phyloP scores from a whole-genome alignment of 139 green algal species.

The Tetraselmis striata region DNA sequence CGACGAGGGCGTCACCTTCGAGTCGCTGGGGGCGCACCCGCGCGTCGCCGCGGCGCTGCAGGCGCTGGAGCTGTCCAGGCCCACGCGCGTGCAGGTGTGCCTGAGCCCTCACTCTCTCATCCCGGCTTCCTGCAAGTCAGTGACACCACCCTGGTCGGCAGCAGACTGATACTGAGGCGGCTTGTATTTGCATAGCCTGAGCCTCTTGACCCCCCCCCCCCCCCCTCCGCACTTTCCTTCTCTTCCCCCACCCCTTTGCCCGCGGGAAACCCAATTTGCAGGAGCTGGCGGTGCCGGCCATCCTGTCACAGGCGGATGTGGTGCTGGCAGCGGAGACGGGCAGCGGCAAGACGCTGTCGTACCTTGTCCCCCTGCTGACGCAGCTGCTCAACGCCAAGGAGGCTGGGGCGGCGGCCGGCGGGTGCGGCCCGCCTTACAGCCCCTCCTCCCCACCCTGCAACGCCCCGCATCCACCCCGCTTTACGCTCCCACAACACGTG shows the following conservation, averaged over 20 bases:
- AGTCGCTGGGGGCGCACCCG: not conserved
- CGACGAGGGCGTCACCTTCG: not conserved
- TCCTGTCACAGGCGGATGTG: constrained; percentile 53
- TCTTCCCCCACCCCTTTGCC: too few species aligned
- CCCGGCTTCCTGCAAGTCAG: too few species aligned
- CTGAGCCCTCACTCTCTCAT: too few species aligned
- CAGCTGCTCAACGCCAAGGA: constrained; percentile 26
- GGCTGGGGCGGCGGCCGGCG: constrained; percentile 6
- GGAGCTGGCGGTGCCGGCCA: constrained; percentile 41
- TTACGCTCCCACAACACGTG: too few species aligned
- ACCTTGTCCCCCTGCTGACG: constrained; percentile 75
- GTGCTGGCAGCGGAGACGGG: constrained; percentile 93
- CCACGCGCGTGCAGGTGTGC: not conserved
- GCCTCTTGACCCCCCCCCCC: too few species aligned
- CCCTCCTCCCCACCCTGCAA: too few species aligned
- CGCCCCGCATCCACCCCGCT: too few species aligned
- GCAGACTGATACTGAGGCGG: too few species aligned
- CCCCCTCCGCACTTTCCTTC: too few species aligned
- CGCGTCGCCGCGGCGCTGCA: not conserved
- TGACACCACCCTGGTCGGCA: too few species aligned
- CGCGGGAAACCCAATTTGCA: too few species aligned
- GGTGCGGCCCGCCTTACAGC: not conserved
- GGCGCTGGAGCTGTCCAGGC: not conserved
- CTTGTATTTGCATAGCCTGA: too few species aligned
- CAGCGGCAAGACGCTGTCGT: constrained; percentile 93